Evolutionary conservation across 78 protist species (phyloP).

Genomic region (Bodo saltans): DNA sequence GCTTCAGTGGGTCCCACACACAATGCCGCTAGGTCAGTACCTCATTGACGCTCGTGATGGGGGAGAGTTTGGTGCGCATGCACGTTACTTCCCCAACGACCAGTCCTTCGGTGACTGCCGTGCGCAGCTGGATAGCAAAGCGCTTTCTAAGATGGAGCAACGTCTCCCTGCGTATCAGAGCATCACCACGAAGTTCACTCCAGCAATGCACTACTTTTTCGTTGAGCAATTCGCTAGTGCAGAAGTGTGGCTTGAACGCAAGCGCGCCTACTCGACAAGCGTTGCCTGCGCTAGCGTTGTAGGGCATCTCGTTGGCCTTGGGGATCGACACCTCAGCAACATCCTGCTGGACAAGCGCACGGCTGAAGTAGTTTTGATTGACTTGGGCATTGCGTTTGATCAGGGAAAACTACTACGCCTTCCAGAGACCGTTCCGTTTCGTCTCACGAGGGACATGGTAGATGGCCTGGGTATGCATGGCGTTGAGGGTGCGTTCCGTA

Average conservation of each 20-base stretch:
- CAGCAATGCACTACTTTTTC: constrained; percentile 75
- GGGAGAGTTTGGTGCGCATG: constrained; percentile 15
- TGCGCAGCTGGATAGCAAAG: neutral
- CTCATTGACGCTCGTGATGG: constrained; percentile 15
- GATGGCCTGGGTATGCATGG: constrained; percentile 70
- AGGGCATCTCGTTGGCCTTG: constrained; percentile 82
- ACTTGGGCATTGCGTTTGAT: constrained; percentile 82
- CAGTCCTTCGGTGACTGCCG: constrained; percentile 15
- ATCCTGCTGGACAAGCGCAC: constrained; percentile 68
- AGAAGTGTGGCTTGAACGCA: constrained; percentile 46
- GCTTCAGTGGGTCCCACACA: constrained; percentile 62
- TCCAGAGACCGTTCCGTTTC: constrained; percentile 71
- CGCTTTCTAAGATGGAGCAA: neutral
- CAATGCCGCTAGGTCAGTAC: constrained; percentile 47
- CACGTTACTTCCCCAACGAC: constrained; percentile 37
- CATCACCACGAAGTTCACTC: constrained; percentile 34
- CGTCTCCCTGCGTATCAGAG: neutral
- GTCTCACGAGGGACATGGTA: constrained; percentile 75
- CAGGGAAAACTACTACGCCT: constrained; percentile 43
- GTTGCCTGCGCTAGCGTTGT: constrained; percentile 61
- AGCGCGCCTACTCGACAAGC: constrained; percentile 47
- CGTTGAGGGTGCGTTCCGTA: constrained; percentile 46
- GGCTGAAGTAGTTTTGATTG: constrained; percentile 80
- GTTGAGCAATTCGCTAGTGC: constrained; percentile 50
- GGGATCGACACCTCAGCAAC: constrained; percentile 77